Base-by-base conservation (phyloP, 1,284 basidiomycete genomes). In the Heterobasidion occidentale region DNA sequence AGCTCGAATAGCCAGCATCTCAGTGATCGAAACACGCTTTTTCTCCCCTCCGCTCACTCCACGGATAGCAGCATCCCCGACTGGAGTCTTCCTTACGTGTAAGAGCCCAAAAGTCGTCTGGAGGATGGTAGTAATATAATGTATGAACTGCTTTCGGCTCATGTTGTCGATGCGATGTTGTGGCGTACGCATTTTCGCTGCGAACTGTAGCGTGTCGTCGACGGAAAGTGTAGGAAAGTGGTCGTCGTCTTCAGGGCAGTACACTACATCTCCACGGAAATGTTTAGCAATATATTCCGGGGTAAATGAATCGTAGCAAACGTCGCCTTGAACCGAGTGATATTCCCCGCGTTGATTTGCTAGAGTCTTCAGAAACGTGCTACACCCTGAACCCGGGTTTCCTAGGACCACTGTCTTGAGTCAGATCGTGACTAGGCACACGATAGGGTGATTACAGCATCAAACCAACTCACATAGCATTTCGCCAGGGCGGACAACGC, bases 1-100 rank as follows among this genome's bases (percentile, higher is more conserved):
- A 49, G 78, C 77, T 36, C 84, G 72, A 12, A 78, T 76, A 0
- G 82, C 80, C 50, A 92, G 68, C 9, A 79, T 76, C 69, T 92
- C 90, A 7, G 81, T 77, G 61, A 92, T 88, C 0, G 84, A 88
- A 0, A 92, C 89, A 44, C 90, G 80, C 69, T 89, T 88, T 70
- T 86, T 84, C 74, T 92, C 86, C 14, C 93, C 92, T 19, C 91
- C 92, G 34, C 84, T 86, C 1, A 94, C 81, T 48, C 92, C 92
- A 9, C 89, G 74, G 3, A 92, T 74, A 4, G 80, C 77, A 4
- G 84, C 84, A 69, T 92, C 82, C 3, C 92, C 92, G 27, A 94
- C 88, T 0, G 74, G 73, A 0, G 81, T 84, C 36, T 79, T 69
- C 60, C 71, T 71, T 3, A 72, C 77, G 59, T 90, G 88, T 17